Base-by-base conservation (phyloP, 1,284 basidiomycete genomes). In the Meripilus lineatus region DNA sequence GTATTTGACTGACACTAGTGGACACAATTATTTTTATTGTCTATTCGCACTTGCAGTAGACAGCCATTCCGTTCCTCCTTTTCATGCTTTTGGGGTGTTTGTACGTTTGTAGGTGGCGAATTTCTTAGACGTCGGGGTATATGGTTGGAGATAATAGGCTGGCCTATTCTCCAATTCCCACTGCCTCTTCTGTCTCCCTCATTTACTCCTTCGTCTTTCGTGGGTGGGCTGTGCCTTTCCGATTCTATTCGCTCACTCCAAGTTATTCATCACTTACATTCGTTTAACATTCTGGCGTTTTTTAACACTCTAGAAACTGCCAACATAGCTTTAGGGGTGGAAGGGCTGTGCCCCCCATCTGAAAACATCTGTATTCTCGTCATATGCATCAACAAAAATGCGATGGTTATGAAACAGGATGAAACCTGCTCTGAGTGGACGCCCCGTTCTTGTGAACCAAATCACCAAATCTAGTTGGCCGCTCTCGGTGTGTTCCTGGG, bases 331-430 rank as follows among this genome's bases (percentile, higher is more conserved):
- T 35, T n/a, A 32, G 28, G 40, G 53, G 46, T 55, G 54, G 52
- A 50, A 49, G 58, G 58, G 58, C 58, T 56, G 56, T 48, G 54
- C 56, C 58, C 56, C 32, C n/a, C n/a, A 8, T 4, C 17, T 8
- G 40, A 44, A 47, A 46, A 11, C 17, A 18, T 34, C 17, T 43
- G 42, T 43, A 43, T n/a, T n/a, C n/a, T n/a, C n/a, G n/a, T n/a
- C n/a, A n/a, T n/a, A n/a, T n/a, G n/a, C n/a, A n/a, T n/a, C n/a
- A n/a, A n/a, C n/a, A n/a, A n/a, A n/a, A n/a, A n/a, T n/a, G n/a
- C n/a, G n/a, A n/a, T n/a, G n/a, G n/a, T n/a, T n/a, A n/a, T n/a
- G n/a, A n/a, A n/a, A n/a, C n/a, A n/a, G n/a, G n/a, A n/a, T n/a
- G n/a, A n/a, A n/a, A n/a, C n/a, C n/a, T n/a, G n/a, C n/a, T n/a